Percentiles rank a stretch among this genome's conserved stretches.
Conservation (phyloP, 2,329 filamentous ascomycete species). For the Mycosphaerelloides madeirae region DNA sequence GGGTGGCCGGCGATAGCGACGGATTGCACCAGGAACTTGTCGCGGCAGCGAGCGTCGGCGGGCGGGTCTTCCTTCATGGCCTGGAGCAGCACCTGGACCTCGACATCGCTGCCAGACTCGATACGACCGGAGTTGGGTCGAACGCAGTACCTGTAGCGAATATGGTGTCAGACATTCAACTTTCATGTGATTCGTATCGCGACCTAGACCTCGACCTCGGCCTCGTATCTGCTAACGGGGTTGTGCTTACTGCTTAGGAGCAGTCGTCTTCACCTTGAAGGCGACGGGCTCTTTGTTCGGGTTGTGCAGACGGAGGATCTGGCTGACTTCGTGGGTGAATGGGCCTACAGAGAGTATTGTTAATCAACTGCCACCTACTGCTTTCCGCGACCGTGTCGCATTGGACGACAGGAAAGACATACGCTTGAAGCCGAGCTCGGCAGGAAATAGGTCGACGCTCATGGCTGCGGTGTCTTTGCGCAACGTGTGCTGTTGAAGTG, state of each 20-base stretch:
- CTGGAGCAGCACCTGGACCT: slow-evolving; percentile 95
- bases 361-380: slow-evolving; percentile 6
- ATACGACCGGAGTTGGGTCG: slow-evolving; percentile 95
- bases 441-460: slow-evolving; percentile 90
- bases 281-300: slow-evolving; percentile 55
- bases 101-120: slow-evolving; percentile 81
- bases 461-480: slow-evolving; percentile 50
- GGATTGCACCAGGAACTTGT: slow-evolving; percentile 97
- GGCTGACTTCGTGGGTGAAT: slow-evolving; percentile 60
- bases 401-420: slow-evolving; percentile 38
- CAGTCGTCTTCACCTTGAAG: slow-evolving; percentile 93
- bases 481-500: not conserved
- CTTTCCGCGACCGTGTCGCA: not conserved
- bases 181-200: not conserved
- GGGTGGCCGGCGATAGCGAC: slow-evolving; percentile 77
- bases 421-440: slow-evolving; percentile 93
- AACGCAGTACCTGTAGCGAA: slow-evolving; percentile 75
- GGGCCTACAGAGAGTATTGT: slow-evolving; percentile 46
- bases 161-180: not conserved
- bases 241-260: slow-evolving; percentile 83
- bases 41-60: slow-evolving; percentile 80
- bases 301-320: slow-evolving; percentile 57
- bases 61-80: slow-evolving; percentile 96
- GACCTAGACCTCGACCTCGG: not conserved
- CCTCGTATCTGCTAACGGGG: not conserved